A percentile compares a stretch with the other conserved stretches of the same genome.
Conservation (phyloP, 129 eudicot genomes). For the Chrysanthemum seticuspe region DNA sequence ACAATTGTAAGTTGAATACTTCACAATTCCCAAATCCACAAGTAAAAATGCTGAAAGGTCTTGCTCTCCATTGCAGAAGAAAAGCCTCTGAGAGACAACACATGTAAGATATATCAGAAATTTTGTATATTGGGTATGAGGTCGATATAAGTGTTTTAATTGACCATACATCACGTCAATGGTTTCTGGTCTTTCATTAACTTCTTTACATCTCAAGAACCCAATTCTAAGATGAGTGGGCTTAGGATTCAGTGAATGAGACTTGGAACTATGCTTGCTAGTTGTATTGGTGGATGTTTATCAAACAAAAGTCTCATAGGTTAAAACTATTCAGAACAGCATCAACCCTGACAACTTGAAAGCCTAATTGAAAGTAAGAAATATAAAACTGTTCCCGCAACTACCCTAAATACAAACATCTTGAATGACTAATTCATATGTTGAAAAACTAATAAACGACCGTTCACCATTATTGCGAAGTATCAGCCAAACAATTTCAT, state of each 20-base stretch:
- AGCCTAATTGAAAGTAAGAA: not conserved
- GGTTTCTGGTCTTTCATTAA: too few relatives aligned
- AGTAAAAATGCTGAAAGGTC: conserved; percentile 87
- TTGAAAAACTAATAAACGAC: too few relatives aligned
- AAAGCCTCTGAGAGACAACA: conserved; percentile 68
- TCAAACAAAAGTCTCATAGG: too few relatives aligned
- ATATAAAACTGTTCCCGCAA: not conserved
- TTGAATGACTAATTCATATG: too few relatives aligned
- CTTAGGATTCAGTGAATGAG: not conserved
- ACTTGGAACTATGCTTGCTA: not conserved
- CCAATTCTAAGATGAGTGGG: not conserved
- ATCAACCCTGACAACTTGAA: not conserved
- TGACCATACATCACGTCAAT: too few relatives aligned
- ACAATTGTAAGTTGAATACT: conserved; percentile 86
- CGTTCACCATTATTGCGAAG: not conserved
- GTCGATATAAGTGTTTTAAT: too few relatives aligned
- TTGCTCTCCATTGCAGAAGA: conserved; percentile 90
- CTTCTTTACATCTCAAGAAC: too few relatives aligned
- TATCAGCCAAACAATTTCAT: not conserved
- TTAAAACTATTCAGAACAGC: not conserved
- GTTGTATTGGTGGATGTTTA: not conserved
- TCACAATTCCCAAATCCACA: conserved; percentile 81
- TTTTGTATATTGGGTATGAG: not conserved
- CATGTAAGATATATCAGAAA: conserved; percentile 15
- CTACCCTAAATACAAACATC: not conserved